Base-by-base conservation (phyloP, 805 yeast species). In the Kluyveromyces wickerhamii region DNA sequence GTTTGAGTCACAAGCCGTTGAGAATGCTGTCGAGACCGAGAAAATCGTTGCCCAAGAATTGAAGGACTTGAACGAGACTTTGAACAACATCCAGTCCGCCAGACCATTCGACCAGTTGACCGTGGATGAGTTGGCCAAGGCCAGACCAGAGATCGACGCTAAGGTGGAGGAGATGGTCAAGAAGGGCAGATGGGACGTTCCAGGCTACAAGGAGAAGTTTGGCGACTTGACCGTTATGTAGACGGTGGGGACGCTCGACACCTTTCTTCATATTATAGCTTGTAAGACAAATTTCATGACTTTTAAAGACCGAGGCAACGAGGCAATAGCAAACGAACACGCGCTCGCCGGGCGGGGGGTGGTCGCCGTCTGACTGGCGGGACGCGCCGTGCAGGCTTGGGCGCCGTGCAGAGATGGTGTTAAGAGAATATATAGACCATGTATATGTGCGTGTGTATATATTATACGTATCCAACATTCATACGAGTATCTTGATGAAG, bases 51-150 rank as follows among this genome's bases (percentile, higher is more conserved):
- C 77, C 47, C 77, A 79, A 52, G 97, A 92, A 71, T 73, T 92
- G 55, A 68, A 72, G 48, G 87, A 86, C 53, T 77, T 92, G 61
- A 77, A 83, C 63, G 78, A 74, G 66, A 89, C 98, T 42, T 74
- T 92, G 61, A 75, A 77, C 62, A 89, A 92, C 73, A 92, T 92
- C 62, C 94, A 92, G 71, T 67, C 82, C 48, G 96, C 98, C 42
- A 85, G 97, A 73, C 95, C 98, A 54, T 88, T 92, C 58, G 96
- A 86, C 62, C 88, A 92, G 69, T 79, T 92, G 63, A 89, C 96
- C 37, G 88, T 89, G 44, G 96, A 86, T 45, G 98, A 92, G 52
- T 83, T 92, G 49, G 80, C 80, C 56, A 77, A 77, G 72, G 97
- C 96, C 47, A 84, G 92, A 71, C 97, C 98, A 54, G 97, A 92